Base-by-base conservation (phyloP, 352 stramenopile genomes). In the Phytophthora chlamydospora region DNA sequence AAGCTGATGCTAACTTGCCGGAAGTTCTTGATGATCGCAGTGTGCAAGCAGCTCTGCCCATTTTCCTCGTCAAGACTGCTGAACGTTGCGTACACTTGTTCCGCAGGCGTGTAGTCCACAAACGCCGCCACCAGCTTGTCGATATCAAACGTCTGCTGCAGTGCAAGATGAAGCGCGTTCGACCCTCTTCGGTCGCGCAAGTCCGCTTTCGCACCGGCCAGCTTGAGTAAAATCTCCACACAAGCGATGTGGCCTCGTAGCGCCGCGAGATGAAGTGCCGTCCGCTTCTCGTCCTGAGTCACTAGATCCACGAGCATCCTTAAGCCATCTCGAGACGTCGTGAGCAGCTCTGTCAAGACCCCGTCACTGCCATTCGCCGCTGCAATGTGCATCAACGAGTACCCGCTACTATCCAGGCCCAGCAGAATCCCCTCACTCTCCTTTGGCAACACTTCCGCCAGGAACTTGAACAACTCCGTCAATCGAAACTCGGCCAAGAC, bases 1-100 rank as follows among this genome's bases (percentile, higher is more conserved):
- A 91, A 56, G 6, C 54, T 50, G 2, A 86, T 55, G 0, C 62
- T 59, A 21, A 90, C 77, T 6, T 68, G 45, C 3, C 71, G 57
- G n/a, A 87, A 89, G 59, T 81, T 84, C 33, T 85, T 88, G 44
- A 77, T 54, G 41, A 91, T 82, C 1, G 83, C 73, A 16, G 78
- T 83, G 66, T 93, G 83, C 4, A 93, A 62, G 13, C 69, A 80
- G 10, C 75, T 88, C 29, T 71, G 59, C 5, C 81, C 81, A 3
- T 69, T 70, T 41, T 52, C 17, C 33, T 82, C 71, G 21, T 93
- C 79, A 0, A 80, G 19, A 32, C 39, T 71, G 29, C 80, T 76
- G 34, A 90, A 85, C 1, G 68, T 73, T 2, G 72, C 56, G 7
- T 69, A 46, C 43, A 57, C 19, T 57, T 71, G 64, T 27, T 60